A percentile compares a stretch with the other conserved stretches of the same genome.
Evolutionary conservation across 257 asterid genomes (phyloP).

Genomic region (Buddleja alternifolia): DNA sequence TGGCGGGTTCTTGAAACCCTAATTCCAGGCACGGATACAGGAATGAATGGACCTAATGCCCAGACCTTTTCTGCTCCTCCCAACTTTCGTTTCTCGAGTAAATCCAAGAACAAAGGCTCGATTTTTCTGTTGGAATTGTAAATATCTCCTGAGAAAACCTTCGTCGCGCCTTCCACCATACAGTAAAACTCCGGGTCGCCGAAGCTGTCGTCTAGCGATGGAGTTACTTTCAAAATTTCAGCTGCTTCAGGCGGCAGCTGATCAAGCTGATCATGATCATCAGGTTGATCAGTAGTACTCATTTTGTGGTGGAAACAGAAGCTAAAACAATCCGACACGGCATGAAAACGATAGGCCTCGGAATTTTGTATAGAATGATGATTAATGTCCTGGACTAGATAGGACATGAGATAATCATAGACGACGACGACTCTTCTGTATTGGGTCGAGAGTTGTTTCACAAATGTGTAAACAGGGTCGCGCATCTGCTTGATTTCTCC

Average conservation of each 20-base stretch:
- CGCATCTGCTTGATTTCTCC: slow-evolving; percentile 33
- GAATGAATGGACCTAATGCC: slow-evolving; percentile 34
- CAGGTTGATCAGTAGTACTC: no score
- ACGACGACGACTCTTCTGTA: slow-evolving; percentile 30
- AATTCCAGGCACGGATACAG: neutral
- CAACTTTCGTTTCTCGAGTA: slow-evolving; percentile 4
- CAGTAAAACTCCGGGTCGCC: no score
- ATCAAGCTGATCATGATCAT: no score
- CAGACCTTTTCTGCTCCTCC: neutral
- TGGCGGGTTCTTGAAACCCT: neutral
- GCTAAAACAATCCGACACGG: slow-evolving; percentile 28
- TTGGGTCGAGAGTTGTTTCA: neutral
- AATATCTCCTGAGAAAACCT: slow-evolving; percentile 24
- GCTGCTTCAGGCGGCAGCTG: no score
- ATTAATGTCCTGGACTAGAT: slow-evolving; percentile 34
- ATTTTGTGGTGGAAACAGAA: neutral
- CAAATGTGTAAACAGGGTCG: slow-evolving; percentile 23
- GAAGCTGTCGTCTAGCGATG: no score
- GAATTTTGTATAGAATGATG: slow-evolving; percentile 22
- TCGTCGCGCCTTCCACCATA: neutral
- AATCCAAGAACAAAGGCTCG: slow-evolving; percentile 11
- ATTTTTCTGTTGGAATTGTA: slow-evolving; percentile 16
- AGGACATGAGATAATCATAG: slow-evolving; percentile 39
- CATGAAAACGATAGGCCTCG: slow-evolving; percentile 32
- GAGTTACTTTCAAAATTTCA: no score